Evolutionary conservation across 805 yeast species (phyloP), one percentile per base, ranked within the genome.

Genomic region (Zygosaccharomyces bisporus): DNA sequence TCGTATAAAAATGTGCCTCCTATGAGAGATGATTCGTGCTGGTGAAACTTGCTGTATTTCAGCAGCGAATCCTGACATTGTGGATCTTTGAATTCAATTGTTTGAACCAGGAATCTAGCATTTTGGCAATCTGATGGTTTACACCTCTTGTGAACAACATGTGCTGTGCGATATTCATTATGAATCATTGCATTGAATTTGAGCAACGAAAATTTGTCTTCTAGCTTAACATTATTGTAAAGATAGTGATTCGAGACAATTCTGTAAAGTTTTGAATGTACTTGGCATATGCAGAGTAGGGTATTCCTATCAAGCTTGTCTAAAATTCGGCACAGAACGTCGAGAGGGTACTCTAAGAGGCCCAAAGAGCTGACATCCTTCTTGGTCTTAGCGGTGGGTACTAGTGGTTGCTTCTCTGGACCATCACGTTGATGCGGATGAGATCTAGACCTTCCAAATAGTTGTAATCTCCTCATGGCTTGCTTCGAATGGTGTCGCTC

Each of bases 41-140:
- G 51, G 29, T 60, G 50, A 35, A 47, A 63, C 34, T 57, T 60
- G 40, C 63, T 53, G 41, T 63, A 63, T 46, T 63, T 63, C 43
- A 62, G 49, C 7, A 63, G 34, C 12, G 67, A 61, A 42, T 63
- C 67, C 38, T 61, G 66, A 33, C 60, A 62, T 37, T 57, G 58
- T 4, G 68, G 68, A 24, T 61, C 47, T 7, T 45, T 52, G 43
- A 63, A 63, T 29, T 61, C 63, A 12, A 61, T 51, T 10, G 58
- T 44, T 17, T 51, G 50, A 4, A 61, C 58, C 23, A 61, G 39
- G 39, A 59, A 59, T 24, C 68, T 50, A 4, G 53, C 51, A 39
- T 60, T 60, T 35, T 54, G 54, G 3, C 57, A 48, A 6, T 34
- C 29, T 8, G 17, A 33, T 3, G 39, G 29, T 39, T 18, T n/a